Base-by-base conservation (phyloP, 345 rosid species). In the Abelmoschus esculentus region DNA sequence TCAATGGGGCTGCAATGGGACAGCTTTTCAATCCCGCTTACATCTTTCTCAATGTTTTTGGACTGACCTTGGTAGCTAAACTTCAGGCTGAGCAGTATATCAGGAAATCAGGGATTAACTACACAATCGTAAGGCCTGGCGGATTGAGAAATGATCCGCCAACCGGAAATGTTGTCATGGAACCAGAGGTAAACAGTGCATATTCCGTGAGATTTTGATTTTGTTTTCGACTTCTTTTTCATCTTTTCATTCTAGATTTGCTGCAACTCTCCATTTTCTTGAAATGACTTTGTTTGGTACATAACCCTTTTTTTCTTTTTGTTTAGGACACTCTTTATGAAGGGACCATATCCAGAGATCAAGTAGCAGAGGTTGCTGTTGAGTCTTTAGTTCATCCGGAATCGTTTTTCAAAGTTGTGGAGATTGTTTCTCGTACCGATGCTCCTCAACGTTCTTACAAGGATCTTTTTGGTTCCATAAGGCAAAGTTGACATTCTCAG, bases 1-100 rank as follows among this genome's bases (percentile, higher is more conserved):
- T 93, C 54, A 90, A 93, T 40, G 93, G 97, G 77, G 98, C 98
- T 44, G 93, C 97, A 69, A 89, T 90, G 96, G 98, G 98, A 44
- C 98, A 93, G 80, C 75, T 93, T 58, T 71, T 90, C 1, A 93
- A 93, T 84, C 97, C 96, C 0, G 97, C 97, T 72, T 90, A 89
- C 80, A 74, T 93, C 69, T 90, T 93, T 68, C 91, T 93, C 67
- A 93, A 90, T 66, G 79, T 93, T 65, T 86, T 89, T 47, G 96
- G 98, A 54, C 83, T 93, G 54, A 89, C 92, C 82, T 82, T 93
- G 54, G 54, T 90, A 26, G 97, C 98, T 0, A 93, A 93, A 89
- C 98, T 90, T 74, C 96, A 93, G 77, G 98, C 95, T 2, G 97
- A 90, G 89, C 81, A 83, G 56, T 80, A 86, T 67, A 83, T 93